Base-by-base conservation (phyloP, 495 filamentous ascomycete species). In the Aspergillus panamensis region DNA sequence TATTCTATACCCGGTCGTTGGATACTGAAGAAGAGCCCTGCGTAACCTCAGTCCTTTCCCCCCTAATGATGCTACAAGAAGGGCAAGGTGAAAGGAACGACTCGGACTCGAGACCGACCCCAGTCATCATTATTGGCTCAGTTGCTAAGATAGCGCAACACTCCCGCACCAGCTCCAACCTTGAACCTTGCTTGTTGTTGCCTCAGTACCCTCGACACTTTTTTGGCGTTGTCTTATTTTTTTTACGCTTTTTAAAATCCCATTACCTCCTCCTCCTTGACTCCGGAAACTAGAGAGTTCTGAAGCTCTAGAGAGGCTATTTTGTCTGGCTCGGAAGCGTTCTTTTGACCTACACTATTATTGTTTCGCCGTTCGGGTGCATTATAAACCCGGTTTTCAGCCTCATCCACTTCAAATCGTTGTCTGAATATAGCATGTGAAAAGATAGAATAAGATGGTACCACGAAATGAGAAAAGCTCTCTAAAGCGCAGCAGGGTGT, bases 401-500 rank as follows among this genome's bases (percentile, higher is more conserved):
- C 14, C 42, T 45, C 42, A 20, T 21, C 17, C 19, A 45, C 20
- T 20, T 45, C 42, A 19, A 7, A 17, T 6, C 42, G 17, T 19
- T 16, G 45, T 32, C 14, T 32, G 40, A 8, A 35, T 32, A 17
- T 33, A 50, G 25, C 48, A 62, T 53, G 43, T 57, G 33, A 62
- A 49, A 16, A 21, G 30, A 21, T 39, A 50, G 31, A n/a, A 48
- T 48, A 65, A 25, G 50, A 82, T 84, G 81, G 67, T 77, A 21
- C 79, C 77, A 55, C 73, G 68, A 35, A 66, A 56, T 55, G 79
- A 83, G 60, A 75, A 77, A 66, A 82, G 79, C 63, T 78, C 78
- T 30, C 73, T 81, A 59, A 84, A 84, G 54, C 79, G 81, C 55
- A 74, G 70, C 31, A 71, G 72, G 60, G 81, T 83, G 69, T 53